Evolutionary conservation across 1,284 basidiomycete genomes (phyloP), one percentile per base, ranked within the genome.

Genomic region (Microbotryum saponariae): DNA sequence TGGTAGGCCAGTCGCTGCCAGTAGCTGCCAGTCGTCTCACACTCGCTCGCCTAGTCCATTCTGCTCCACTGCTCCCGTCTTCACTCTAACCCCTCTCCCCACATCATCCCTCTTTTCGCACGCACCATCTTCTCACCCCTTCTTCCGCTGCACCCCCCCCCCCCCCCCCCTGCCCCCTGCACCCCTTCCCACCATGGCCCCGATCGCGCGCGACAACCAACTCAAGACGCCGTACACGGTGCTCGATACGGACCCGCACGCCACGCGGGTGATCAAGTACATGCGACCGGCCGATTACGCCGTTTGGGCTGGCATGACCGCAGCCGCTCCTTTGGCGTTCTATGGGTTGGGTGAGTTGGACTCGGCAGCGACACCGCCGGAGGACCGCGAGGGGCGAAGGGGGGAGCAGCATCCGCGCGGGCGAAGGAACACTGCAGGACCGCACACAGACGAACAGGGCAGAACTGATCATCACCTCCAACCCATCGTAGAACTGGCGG

Each of bases 211-310:
- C 37, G 60, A 62, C 57, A 64, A 70, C 61, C 52, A 62, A 54
- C 57, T 71, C 44, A 51, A 62, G 12, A 60, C 63, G 33, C 66
- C 68, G 6, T 72, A 50, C 64, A 68, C 70, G 14, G 60, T 72
- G 50, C 62, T 72, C 53, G 70, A 71, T 53, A 64, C 66, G 27
- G 96, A 98, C 80, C 94, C 94, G 23, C 89, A 96, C 80, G 87
- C 88, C 46, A 79, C 79, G 47, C 85, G 96, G 52, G 94, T 98
- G 48, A 79, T 98, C 37, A 80, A 88, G 68, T 96, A 94, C 79
- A 85, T 97, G 78, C 83, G 96, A 49, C 80, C 84, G 16, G 86
- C 86, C 8, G 96, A 98, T 81, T 92, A 91, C 79, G 87, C 82
- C 23, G 78, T 82, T 50, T 91, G 91, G 89, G 90, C 85, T 20